Evolutionary conservation across 768 basidiomycete species (phyloP), one percentile per base, ranked within the genome.

Genomic region (Auriscalpium vulgare): DNA sequence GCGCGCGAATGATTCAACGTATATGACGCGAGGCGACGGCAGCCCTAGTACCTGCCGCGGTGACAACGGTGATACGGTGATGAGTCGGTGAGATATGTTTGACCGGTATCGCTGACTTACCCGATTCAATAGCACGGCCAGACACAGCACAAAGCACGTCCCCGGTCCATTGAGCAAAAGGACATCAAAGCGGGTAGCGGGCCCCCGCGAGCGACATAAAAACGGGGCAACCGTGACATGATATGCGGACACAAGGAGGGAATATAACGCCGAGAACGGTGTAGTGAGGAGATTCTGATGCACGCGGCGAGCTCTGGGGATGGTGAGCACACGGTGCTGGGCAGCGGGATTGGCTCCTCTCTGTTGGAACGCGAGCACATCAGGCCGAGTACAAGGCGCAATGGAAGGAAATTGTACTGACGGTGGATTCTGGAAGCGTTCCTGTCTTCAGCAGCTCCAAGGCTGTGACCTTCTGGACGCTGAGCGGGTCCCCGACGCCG

Each of bases 151-250:
- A 37, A 95, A 82, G 67, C 91, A 95, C 7, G 95, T 97, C 14
- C 97, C 95, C 0, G 97, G 97, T 1, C 97, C 97, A 68, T 98
- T 98, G 34, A 98, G 70, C 51, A 99, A 72, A 50, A 99, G 74
- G 34, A 91, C 72, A 56, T 97, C 92, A 29, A 84, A 80, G 63
- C 84, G 82, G 4, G 72, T 57, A 10, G 21, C 21, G 7, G 40
- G 52, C 10, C 40, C 17, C n/a, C 16, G n/a, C 17, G 19, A 43
- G 38, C 62, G 59, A 51, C 57, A 59, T n/a, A 75, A 58, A 9
- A 83, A 56, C 2, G 87, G 88, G 2, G 64, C 57, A 37, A 90
- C 47, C 0, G 81, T 78, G 57, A 93, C 65, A 59, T 81, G 72
- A 67, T 81, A 82, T 34, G 91, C 63, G 58, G 88, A 86, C 37